Percentiles rank a stretch among this genome's conserved stretches.
phyloP scores from a whole-genome alignment of 1,284 basidiomycete species.

The Porogramme epimiltina region DNA sequence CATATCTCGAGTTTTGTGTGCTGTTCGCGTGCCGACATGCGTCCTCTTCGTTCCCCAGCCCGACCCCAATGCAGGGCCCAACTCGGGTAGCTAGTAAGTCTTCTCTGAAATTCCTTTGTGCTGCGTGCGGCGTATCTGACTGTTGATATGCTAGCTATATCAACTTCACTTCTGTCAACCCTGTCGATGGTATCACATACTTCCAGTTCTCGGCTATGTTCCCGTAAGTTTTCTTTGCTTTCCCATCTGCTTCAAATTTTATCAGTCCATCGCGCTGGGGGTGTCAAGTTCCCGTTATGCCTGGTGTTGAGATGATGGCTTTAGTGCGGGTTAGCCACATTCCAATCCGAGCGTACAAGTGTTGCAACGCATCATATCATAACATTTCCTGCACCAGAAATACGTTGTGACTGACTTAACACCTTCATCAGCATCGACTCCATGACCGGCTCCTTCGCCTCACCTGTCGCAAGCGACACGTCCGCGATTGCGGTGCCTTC shows the following conservation, averaged over 20 bases:
- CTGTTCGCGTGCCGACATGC: background rate
- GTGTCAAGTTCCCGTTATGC: no score
- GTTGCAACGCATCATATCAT: background rate
- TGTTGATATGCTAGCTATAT: slow-evolving; percentile 49
- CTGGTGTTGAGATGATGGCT: no score
- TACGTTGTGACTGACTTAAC: background rate
- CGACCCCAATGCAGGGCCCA: slow-evolving; percentile 48
- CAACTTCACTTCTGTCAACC: slow-evolving; percentile 50
- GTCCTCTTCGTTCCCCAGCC: slow-evolving; percentile 25
- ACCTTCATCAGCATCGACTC: slow-evolving; percentile 43
- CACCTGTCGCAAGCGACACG: slow-evolving; percentile 50
- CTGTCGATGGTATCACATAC: slow-evolving; percentile 42
- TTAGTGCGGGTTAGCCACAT: no score
- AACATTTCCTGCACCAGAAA: background rate
- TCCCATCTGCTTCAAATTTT: no score
- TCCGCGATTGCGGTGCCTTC: slow-evolving; percentile 49
- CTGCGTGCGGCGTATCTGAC: background rate
- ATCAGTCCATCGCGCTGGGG: no score
- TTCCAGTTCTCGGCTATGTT: slow-evolving; percentile 57
- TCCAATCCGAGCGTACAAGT: no score
- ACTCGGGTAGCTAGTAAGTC: slow-evolving; percentile 55
- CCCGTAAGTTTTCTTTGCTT: slow-evolving; percentile 15
- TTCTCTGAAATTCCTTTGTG: background rate
- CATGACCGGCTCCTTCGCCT: slow-evolving; percentile 60
- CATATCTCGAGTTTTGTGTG: background rate